Evolutionary conservation across 805 yeast genomes (phyloP), one percentile per base, ranked within the genome.

Genomic region (Ogataea pini): DNA sequence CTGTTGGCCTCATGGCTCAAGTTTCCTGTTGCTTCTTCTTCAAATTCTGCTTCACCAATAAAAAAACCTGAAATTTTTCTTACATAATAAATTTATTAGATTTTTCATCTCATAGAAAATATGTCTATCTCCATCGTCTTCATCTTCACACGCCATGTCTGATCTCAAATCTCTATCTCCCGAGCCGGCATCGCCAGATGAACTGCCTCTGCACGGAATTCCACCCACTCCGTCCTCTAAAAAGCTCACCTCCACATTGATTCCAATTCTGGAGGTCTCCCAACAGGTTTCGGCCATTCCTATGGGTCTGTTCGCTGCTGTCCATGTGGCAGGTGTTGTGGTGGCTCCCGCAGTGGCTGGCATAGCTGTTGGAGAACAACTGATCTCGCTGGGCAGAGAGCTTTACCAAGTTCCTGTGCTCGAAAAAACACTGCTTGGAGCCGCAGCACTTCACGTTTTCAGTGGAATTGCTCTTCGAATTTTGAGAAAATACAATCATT

Each of bases 231-330:
- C 52, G 1, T 43, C 55, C 3, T 37, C 54, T 7, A 38, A 40
- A n/a, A 24, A 51, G 7, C 32, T 47, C 25, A 46, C 48, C 13
- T 24, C 46, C 24, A 43, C 19, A 18, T 18, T 42, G 29, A 49
- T 52, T 12, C 61, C 65, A 1, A 22, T 56, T 3, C 51, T 71
- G 4, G 41, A 41, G 6, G 44, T 49, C 6, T 34, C 66, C 0
- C 94, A 86, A 64, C 79, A 79, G 59, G 82, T 79, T 62, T 77
- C 87, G 12, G 81, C 87, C 0, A 73, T 79, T 42, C 70, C 81
- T 8, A 80, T 86, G 60, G 60, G 76, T 0, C 65, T 75, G 1
- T 86, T 86, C 60, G 63, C 82, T 1, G 73, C 79, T 0, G 64
- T 86, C 8, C 94, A 86, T 61, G 57, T 79, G 0, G 50, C 79